Conservation (phyloP, 2,329 filamentous ascomycete species). For the Byssothecium circinans region DNA sequence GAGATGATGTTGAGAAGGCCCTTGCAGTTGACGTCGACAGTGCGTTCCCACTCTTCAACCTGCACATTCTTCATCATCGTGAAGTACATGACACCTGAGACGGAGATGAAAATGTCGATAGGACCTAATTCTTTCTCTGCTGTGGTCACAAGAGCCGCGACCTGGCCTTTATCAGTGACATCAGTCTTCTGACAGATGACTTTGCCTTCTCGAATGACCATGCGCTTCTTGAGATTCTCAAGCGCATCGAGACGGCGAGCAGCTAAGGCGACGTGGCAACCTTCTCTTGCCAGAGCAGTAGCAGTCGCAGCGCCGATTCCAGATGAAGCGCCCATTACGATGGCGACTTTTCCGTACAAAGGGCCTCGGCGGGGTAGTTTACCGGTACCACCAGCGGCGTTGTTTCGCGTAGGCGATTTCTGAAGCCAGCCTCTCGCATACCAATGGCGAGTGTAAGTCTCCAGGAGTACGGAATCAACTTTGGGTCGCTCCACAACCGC, state of each 20-base stretch:
- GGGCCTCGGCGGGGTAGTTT: slow-evolving; percentile 57
- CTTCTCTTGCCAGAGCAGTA: slow-evolving; percentile 67
- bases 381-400: slow-evolving; percentile 49
- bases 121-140: slow-evolving; percentile 66
- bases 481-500: slow-evolving; percentile 65
- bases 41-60: slow-evolving; percentile 76
- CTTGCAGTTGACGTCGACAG: slow-evolving; percentile 86
- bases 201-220: slow-evolving; percentile 62
- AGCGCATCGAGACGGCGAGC: slow-evolving; percentile 71
- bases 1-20: slow-evolving; percentile 74
- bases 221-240: slow-evolving; percentile 64
- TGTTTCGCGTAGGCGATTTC: slow-evolving; percentile 58
- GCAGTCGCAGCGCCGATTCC: slow-evolving; percentile 78
- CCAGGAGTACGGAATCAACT: slow-evolving; percentile 69
- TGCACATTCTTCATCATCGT: slow-evolving; percentile 81
- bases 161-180: slow-evolving; percentile 67
- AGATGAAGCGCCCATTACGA: slow-evolving; percentile 78
- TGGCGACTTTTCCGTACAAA: slow-evolving; percentile 68
- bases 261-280: slow-evolving; percentile 70
- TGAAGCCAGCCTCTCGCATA: slow-evolving; percentile 78
- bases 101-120: slow-evolving; percentile 77
- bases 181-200: slow-evolving; percentile 71
- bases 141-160: slow-evolving; percentile 65
- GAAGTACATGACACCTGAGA: slow-evolving; percentile 86
- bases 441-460: slow-evolving; percentile 79